A percentile compares a stretch with the other conserved stretches of the same genome.
Conservation (phyloP, 176 grass and related monocot species). For the Cenchrus americanus region DNA sequence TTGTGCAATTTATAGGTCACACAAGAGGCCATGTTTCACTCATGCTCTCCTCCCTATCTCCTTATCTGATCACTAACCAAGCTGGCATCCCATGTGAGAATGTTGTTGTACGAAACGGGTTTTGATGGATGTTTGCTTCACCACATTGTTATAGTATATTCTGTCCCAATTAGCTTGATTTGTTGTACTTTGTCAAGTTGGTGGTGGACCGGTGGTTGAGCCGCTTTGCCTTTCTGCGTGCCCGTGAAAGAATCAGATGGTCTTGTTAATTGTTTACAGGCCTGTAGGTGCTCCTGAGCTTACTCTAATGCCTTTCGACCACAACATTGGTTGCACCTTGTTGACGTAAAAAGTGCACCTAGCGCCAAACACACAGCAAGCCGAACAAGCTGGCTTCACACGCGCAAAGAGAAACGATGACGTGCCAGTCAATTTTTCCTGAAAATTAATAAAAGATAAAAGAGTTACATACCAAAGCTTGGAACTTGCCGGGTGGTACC, state of each 20-base stretch:
- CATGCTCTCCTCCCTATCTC: neutral
- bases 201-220: slow-evolving; percentile 48
- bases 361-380: no score
- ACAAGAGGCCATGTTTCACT: neutral
- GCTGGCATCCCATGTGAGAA: slow-evolving; percentile 51
- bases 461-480: no score
- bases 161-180: slow-evolving; percentile 38
- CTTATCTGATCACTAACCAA: slow-evolving; percentile 29
- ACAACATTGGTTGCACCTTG: slow-evolving; percentile 16
- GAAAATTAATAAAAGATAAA: no score
- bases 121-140: slow-evolving; percentile 33
- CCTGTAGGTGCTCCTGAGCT: neutral
- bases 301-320: slow-evolving; percentile 31
- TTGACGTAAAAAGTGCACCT: no score
- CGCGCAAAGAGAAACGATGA: no score
- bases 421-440: no score
- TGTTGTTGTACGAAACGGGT: slow-evolving; percentile 40
- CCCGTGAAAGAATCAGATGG: slow-evolving; percentile 4
- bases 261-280: slow-evolving; percentile 28
- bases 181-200: slow-evolving; percentile 48
- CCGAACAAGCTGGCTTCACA: no score
- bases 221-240: slow-evolving; percentile 9
- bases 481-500: no score
- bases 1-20: neutral
- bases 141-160: slow-evolving; percentile 30